phyloP scores from a whole-genome alignment of 805 yeast species.

The Kodamaea jinghongensis region DNA sequence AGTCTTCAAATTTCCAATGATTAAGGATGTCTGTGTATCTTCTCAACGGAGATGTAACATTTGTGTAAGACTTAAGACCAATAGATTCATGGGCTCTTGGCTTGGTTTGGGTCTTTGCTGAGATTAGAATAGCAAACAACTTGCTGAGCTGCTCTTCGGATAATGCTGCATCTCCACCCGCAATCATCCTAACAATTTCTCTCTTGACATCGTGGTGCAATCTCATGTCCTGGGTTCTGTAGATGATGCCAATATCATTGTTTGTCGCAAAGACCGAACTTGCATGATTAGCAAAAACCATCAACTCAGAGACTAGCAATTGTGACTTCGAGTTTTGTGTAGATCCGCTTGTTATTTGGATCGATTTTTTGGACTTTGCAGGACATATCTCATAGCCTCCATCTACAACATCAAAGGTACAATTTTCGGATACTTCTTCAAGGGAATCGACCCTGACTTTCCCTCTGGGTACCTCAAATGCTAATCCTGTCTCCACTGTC shows the following conservation, averaged over 20 bases:
- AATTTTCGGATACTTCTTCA: constrained; percentile 1
- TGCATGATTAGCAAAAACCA: constrained; percentile 75
- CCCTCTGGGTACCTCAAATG: constrained; percentile 15
- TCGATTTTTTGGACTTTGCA: constrained; percentile 11
- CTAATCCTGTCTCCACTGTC: constrained; percentile 21
- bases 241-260: constrained; percentile 53
- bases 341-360: constrained; percentile 12
- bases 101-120: constrained; percentile 48
- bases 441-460: constrained; percentile 13
- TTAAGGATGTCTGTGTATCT: constrained; percentile 43
- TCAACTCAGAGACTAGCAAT: constrained; percentile 72
- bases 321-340: constrained; percentile 44
- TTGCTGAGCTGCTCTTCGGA: constrained; percentile 41
- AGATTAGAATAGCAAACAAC: constrained; percentile 45
- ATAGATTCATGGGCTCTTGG: constrained; percentile 58
- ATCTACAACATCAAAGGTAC: constrained; percentile 5
- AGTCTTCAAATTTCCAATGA: constrained; percentile 57
- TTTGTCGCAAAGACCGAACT: constrained; percentile 47
- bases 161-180: constrained; percentile 16
- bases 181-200: constrained; percentile 23
- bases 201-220: constrained; percentile 19
- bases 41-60: constrained; percentile 58
- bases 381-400: constrained; percentile 17
- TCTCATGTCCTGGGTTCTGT: constrained; percentile 34
- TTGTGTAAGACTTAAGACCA: constrained; percentile 61